Evolutionary conservation across 1,139 yeast species (phyloP).

Genomic region (Lodderomyces jiufengensis): DNA sequence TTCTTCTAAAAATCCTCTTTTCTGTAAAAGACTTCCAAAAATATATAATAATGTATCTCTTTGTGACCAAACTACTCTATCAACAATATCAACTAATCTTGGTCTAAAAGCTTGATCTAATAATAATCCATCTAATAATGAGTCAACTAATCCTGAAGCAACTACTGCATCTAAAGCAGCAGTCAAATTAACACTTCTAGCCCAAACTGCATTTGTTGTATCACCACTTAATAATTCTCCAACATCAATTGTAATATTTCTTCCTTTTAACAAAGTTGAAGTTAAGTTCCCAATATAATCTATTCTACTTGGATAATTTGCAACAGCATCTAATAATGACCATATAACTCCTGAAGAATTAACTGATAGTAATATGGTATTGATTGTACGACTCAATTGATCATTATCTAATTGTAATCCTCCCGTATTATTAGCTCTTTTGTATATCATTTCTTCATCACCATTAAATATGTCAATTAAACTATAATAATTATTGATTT

Average conservation of each 20-base stretch:
- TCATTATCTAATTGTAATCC: slow-evolving; percentile 17
- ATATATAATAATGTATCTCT: slow-evolving; percentile 24
- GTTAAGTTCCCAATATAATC: slow-evolving; percentile 31
- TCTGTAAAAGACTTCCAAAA: slow-evolving; percentile 23
- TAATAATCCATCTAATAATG: slow-evolving; percentile 34
- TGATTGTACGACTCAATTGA: slow-evolving; percentile 18
- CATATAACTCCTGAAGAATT: slow-evolving; percentile 38
- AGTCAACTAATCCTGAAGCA: slow-evolving; percentile 34
- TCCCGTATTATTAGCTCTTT: slow-evolving; percentile 6
- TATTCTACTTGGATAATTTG: slow-evolving; percentile 29
- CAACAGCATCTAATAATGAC: slow-evolving; percentile 34
- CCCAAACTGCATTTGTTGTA: slow-evolving; percentile 1
- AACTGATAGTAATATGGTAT: slow-evolving; percentile 23
- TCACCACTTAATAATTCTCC: slow-evolving; percentile 2
- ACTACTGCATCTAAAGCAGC: slow-evolving; percentile 22
- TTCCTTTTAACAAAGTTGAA: slow-evolving; percentile 16
- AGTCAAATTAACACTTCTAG: slow-evolving; percentile 21
- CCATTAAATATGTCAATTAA: slow-evolving; percentile 11
- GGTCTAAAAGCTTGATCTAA: slow-evolving; percentile 36
- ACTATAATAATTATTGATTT: slow-evolving; percentile 12
- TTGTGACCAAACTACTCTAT: slow-evolving; percentile 31
- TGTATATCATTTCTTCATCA: slow-evolving; percentile 1
- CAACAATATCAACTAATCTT: slow-evolving; percentile 31
- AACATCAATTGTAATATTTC: slow-evolving; percentile 9
- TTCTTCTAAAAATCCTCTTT: slow-evolving; percentile 13